Conservation (phyloP, 805 yeast species). For the Priceomyces carsonii region DNA sequence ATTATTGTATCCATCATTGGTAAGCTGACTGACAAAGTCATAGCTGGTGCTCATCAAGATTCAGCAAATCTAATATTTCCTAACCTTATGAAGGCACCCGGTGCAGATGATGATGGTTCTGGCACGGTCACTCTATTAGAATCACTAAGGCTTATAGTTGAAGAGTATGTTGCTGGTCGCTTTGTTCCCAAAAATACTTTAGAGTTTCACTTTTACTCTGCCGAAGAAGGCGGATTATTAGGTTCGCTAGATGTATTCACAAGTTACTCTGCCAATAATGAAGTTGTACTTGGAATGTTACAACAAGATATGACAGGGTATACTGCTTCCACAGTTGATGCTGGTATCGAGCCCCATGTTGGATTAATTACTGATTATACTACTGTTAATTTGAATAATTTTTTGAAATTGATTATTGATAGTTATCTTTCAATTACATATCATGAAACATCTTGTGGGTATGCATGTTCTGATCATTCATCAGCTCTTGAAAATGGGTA, state of each 20-base stretch:
- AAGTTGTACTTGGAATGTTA: slow-evolving; percentile 74
- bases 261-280: slow-evolving; percentile 44
- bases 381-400: slow-evolving; percentile 53
- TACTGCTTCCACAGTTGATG: slow-evolving; percentile 50
- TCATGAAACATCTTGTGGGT: slow-evolving; percentile 80
- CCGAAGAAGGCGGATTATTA: slow-evolving; percentile 89
- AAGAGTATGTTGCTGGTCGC: slow-evolving; percentile 29
- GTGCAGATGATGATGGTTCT: slow-evolving; percentile 94
- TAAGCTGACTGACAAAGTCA: slow-evolving; percentile 49
- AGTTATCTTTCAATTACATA: slow-evolving; percentile 68
- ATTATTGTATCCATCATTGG: slow-evolving; percentile 68
- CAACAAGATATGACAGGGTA: slow-evolving; percentile 96
- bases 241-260: slow-evolving; percentile 83
- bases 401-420: slow-evolving; percentile 60
- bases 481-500: slow-evolving; percentile 81
- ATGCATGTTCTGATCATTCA: slow-evolving; percentile 92
- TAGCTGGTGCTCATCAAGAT: slow-evolving; percentile 90
- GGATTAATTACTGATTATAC: slow-evolving; percentile 82
- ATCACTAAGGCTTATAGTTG: slow-evolving; percentile 63
- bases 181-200: slow-evolving; percentile 67
- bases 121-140: slow-evolving; percentile 82
- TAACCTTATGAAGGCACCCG: slow-evolving; percentile 71
- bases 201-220: slow-evolving; percentile 93
- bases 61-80: slow-evolving; percentile 77
- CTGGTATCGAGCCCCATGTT: slow-evolving; percentile 59